Evolutionary conservation across 2,329 filamentous ascomycete genomes (phyloP), one percentile per base, ranked within the genome.

Genomic region (Cladophialophora yegresii): DNA sequence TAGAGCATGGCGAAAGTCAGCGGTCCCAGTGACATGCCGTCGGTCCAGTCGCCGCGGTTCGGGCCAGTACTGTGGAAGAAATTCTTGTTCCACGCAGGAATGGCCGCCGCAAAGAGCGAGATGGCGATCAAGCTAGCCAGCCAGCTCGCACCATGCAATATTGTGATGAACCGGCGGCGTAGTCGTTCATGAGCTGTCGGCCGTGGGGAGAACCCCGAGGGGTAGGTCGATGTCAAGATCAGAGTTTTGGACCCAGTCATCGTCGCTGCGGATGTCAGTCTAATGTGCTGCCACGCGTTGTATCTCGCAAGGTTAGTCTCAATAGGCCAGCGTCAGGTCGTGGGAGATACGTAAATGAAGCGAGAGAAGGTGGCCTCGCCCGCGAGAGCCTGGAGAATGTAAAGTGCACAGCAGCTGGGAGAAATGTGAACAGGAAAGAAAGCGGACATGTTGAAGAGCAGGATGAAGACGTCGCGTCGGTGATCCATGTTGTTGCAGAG

Each of bases 1-100:
- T 64, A 67, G 40, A 67, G 20, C 28, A 70, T 56, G 7, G 69
- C 57, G 43, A 69, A 54, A 23, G 45, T 23, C 65, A 76, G 71
- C 40, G 73, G 71, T 6, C 69, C 68, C 57, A 75, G 68, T 4
- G 72, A 67, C 54, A 75, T 64, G 32, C 70, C 71, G 64, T 76
- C 74, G 47, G 75, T 74, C 74, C 73, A 75, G 62, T 72, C 73
- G 6, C 72, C 72, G 47, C 67, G 62, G 45, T 58, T 64, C 3
- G 71, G 68, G 3, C 72, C 71, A 13, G 63, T 64, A 16, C 63
- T 69, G 63, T 74, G 73, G 49, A 71, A 70, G 64, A 75, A 71
- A 40, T 72, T 72, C 47, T 54, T 55, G 50, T 75, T 66, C 73
- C 74, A 75, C 22, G 61, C 58, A 4, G 68, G 69, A 33, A 76